phyloP scores from a whole-genome alignment of 768 basidiomycete species.

The Auriscalpium microsporum region DNA sequence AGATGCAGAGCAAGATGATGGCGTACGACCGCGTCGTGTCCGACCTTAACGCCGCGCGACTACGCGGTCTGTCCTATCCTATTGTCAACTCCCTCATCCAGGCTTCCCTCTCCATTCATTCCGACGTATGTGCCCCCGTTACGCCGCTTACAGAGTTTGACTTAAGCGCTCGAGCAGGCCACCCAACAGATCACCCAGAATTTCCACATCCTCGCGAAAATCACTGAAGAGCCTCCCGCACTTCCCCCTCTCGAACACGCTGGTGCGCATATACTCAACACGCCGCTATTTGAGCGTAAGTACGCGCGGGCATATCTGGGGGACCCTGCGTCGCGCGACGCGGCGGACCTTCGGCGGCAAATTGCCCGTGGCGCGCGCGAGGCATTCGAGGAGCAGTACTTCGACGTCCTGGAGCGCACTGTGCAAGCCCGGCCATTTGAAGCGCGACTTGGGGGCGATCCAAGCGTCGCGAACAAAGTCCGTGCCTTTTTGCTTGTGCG shows the following conservation, averaged over 20 bases:
- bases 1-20: constrained; percentile 95
- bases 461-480: constrained; percentile 82
- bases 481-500: constrained; percentile 78
- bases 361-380: constrained; percentile 72
- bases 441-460: constrained; percentile 85
- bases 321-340: constrained; percentile 57
- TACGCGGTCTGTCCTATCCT: constrained; percentile 66
- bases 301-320: constrained; percentile 70
- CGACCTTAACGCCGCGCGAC: constrained; percentile 67
- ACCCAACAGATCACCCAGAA: constrained; percentile 57
- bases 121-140: constrained; percentile 38
- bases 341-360: constrained; percentile 54
- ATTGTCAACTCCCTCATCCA: constrained; percentile 65
- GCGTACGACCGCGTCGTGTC: constrained; percentile 79
- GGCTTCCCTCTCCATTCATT: constrained; percentile 50
- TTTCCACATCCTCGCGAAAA: constrained; percentile 68
- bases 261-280: constrained; percentile 73
- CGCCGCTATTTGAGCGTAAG: constrained; percentile 73
- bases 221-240: constrained; percentile 67
- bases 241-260: constrained; percentile 73
- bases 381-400: constrained; percentile 85
- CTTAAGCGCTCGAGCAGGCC: constrained; percentile 25
- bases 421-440: constrained; percentile 76
- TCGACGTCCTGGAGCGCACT: constrained; percentile 73
- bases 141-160: neutral